Evolutionary conservation across 73 alveolate species (phyloP).

Genomic region (Blepharisma stoltei): DNA sequence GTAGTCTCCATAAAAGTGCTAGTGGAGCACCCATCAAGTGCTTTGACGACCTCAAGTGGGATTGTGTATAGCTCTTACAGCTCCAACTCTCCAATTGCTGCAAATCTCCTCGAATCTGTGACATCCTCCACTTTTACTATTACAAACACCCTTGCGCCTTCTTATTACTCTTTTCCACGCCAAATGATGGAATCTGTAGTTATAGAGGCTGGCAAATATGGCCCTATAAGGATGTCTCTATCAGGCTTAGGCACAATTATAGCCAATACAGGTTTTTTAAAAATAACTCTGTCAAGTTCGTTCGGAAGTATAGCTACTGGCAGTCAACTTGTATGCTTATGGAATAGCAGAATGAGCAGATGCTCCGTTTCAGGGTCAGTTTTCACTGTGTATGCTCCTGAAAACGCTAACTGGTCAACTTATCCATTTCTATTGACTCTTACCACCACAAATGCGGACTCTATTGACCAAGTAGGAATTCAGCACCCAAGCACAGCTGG

Average conservation of each 20-base stretch:
- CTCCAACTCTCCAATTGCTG: neutral
- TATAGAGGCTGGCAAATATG: neutral
- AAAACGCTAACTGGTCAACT: neutral
- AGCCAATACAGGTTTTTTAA: neutral
- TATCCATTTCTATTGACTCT: neutral
- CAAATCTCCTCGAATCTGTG: neutral
- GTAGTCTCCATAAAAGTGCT: neutral
- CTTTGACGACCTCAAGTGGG: constrained; percentile 2
- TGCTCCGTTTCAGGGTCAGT: neutral
- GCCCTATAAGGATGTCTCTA: neutral
- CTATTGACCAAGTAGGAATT: constrained; percentile 12
- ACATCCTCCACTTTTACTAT: constrained; percentile 5
- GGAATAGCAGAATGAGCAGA: neutral
- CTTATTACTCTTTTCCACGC: neutral
- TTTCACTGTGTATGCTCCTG: constrained; percentile 22
- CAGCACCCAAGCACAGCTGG: constrained; percentile 5
- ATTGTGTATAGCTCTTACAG: neutral
- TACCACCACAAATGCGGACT: constrained; percentile 1
- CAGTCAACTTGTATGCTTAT: neutral
- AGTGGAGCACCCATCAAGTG: constrained; percentile 10
- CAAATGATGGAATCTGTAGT: neutral
- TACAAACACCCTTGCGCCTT: neutral
- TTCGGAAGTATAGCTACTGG: constrained; percentile 4
- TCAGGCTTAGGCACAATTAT: neutral
- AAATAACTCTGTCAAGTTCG: neutral